Conservation (phyloP, 768 basidiomycete genomes). For the Naganishia randhawae region DNA sequence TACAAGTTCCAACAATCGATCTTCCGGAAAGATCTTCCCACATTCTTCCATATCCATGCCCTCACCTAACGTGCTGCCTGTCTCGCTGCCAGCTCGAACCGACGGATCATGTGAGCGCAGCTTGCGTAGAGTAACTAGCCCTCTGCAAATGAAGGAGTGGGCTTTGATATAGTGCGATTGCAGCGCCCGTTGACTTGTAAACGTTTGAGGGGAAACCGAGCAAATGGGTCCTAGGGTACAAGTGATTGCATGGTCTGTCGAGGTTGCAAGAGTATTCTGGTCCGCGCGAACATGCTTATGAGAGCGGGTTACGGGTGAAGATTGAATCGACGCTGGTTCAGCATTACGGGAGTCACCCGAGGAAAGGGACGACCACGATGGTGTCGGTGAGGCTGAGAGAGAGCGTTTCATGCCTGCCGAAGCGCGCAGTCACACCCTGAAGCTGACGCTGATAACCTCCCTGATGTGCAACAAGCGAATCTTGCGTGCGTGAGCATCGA, state of each 20-base stretch:
- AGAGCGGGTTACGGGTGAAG: background rate
- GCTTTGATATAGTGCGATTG: conserved; percentile 20
- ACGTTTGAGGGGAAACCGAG: background rate
- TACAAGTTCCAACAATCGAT: conserved; percentile 71
- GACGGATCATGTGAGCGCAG: too few species aligned
- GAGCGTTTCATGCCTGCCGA: conserved; percentile 21
- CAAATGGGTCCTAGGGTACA: conserved; percentile 24
- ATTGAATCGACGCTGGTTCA: too few species aligned
- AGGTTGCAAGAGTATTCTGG: background rate
- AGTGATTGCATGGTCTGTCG: background rate
- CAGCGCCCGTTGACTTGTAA: conserved; percentile 1
- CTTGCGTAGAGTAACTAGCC: background rate
- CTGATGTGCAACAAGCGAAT: too few species aligned
- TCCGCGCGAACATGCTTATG: conserved; percentile 12
- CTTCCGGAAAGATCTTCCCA: conserved; percentile 82
- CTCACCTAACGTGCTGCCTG: background rate
- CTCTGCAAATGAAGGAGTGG: conserved; percentile 10
- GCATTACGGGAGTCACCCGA: background rate
- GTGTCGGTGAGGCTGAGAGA: conserved; percentile 9
- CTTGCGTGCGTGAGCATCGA: too few species aligned
- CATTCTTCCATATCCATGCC: conserved; percentile 52
- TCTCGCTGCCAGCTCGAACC: background rate
- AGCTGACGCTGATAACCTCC: too few species aligned
- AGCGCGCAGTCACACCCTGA: too few species aligned
- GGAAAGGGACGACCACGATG: conserved; percentile 13